Conservation (phyloP, 169 alveolate species). For the Prorocentrum cordatum region DNA sequence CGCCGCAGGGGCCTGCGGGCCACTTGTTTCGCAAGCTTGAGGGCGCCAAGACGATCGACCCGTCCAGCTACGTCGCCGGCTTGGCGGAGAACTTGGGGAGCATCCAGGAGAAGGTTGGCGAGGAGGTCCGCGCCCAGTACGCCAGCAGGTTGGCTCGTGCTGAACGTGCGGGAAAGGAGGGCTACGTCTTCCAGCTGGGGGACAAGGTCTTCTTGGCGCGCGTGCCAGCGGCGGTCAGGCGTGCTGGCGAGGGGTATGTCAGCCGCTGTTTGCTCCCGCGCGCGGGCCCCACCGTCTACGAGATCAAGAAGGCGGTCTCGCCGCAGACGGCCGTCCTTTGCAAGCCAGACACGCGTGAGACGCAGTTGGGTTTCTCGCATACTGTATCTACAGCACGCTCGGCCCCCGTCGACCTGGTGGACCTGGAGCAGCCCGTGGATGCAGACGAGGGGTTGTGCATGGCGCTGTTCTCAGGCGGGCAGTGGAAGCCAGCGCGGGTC, state of each 20-base stretch:
- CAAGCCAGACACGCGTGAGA: background rate
- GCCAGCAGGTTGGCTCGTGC: background rate
- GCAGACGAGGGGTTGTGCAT: too few relatives aligned
- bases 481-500: background rate
- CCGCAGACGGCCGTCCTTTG: background rate
- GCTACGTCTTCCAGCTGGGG: background rate
- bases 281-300: background rate
- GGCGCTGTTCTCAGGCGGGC: background rate
- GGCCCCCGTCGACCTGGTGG: background rate
- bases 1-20: background rate
- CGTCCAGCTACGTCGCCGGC: background rate
- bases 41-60: background rate
- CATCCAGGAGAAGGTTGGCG: background rate
- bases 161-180: background rate
- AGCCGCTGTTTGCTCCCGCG: background rate
- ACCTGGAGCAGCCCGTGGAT: background rate
- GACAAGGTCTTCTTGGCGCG: background rate
- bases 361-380: background rate
- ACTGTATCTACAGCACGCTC: background rate
- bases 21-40: background rate
- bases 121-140: background rate
- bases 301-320: background rate
- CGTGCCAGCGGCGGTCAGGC: background rate
- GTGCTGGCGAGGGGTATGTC: background rate
- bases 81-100: background rate